Evolutionary conservation across 371 early-diverging fungal genomes (phyloP).

Genomic region (Fennellomyces sp.): DNA sequence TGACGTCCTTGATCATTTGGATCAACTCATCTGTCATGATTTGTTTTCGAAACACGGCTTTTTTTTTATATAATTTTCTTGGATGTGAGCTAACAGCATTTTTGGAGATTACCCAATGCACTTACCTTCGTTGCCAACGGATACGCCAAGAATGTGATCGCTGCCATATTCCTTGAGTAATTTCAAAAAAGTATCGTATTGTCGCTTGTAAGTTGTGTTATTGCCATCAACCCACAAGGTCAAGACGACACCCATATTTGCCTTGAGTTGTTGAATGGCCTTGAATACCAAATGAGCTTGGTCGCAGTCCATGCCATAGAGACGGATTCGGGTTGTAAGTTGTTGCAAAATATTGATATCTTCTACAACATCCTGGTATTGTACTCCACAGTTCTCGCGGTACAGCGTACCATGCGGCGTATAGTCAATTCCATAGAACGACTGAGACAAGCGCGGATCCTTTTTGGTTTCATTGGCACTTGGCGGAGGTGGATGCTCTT

Average conservation of each 20-base stretch:
- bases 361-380: constrained; percentile 31
- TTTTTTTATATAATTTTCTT: not conserved
- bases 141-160: constrained; percentile 41
- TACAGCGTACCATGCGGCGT: constrained; percentile 46
- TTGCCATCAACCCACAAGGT: constrained; percentile 49
- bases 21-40: constrained; percentile 31
- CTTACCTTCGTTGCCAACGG: constrained; percentile 52
- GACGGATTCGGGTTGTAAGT: constrained; percentile 47
- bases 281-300: constrained; percentile 37
- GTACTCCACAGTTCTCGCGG: constrained; percentile 35
- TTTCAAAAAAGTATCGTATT: constrained; percentile 30
- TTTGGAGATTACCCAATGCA: not conserved
- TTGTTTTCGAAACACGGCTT: constrained; percentile 57
- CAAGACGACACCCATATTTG: constrained; percentile 41
- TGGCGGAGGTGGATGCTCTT: not conserved
- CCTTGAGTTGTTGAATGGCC: constrained; percentile 31
- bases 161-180: constrained; percentile 33
- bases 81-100: not conserved
- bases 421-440: constrained; percentile 54
- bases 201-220: constrained; percentile 39
- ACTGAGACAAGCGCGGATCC: constrained; percentile 22
- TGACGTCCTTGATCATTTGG: constrained; percentile 41
- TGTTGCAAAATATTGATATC: constrained; percentile 43
- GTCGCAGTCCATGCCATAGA: constrained; percentile 54
- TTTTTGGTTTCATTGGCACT: not conserved